Conservation (phyloP, 2,329 filamentous ascomycete species). For the Aureobasidium sp. region DNA sequence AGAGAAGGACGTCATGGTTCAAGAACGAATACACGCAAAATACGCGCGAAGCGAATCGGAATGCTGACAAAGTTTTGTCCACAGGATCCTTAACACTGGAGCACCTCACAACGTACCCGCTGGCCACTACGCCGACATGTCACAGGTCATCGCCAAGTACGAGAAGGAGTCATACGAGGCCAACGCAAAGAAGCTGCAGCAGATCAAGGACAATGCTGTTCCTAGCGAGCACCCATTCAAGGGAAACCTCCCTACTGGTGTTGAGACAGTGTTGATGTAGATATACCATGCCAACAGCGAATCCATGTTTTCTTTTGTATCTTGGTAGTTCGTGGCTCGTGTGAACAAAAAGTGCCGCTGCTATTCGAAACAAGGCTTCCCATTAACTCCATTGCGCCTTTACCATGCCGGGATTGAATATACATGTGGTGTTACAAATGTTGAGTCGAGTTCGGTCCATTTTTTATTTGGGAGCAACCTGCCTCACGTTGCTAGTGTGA, state of each 20-base stretch:
- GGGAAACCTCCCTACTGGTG: not conserved
- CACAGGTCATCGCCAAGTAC: conserved; percentile 56
- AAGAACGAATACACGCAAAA: not conserved
- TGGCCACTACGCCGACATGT: conserved; percentile 52
- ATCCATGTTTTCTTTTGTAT: conserved; percentile 2
- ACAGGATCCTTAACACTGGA: conserved; percentile 55
- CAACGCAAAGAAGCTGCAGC: conserved; percentile 49
- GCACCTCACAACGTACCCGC: conserved; percentile 59
- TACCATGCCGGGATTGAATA: not conserved
- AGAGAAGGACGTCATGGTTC: not conserved
- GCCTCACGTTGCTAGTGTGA: conserved; percentile 18
- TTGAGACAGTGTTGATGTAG: conserved; percentile 11
- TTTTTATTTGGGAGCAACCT: conserved; percentile 1
- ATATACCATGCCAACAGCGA: conserved; percentile 11
- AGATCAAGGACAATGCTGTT: conserved; percentile 32
- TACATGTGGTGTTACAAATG: conserved; percentile 9
- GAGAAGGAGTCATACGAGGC: conserved; percentile 49
- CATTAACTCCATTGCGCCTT: conserved; percentile 11
- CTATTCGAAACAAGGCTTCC: not conserved
- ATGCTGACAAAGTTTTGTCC: conserved; percentile 14
- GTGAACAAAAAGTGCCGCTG: conserved; percentile 1
- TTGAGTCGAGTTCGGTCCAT: not conserved
- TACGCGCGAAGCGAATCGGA: not conserved
- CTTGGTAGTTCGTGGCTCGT: conserved; percentile 9
- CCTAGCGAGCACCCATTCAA: conserved; percentile 20